Base-by-base conservation (phyloP, 1,284 basidiomycete species). In the Heterobasidion irregulare region DNA sequence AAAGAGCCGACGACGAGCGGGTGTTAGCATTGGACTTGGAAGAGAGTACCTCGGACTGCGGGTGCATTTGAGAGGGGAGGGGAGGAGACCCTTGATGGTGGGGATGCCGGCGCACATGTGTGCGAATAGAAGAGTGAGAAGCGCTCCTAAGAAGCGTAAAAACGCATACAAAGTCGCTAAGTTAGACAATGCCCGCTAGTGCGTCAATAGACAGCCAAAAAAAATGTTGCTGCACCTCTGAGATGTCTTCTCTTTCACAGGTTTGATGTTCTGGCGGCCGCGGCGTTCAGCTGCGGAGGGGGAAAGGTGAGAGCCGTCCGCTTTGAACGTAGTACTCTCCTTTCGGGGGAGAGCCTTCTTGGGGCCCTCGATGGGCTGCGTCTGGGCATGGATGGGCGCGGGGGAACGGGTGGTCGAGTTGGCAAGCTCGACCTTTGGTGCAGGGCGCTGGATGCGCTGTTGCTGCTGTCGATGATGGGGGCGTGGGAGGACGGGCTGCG, bases 11-110 rank as follows among this genome's bases (percentile, higher is more conserved):
- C 36, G 52, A 55, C 26, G 51, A 48, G 49, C 52, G 57, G 32
- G 50, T 36, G 48, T 53, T 43, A 41, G 52, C 35, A 54, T 58
- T 50, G 60, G 57, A 60, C 33, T 63, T 72, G 47, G 64, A 70
- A 59, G 64, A 58, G 54, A 63, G 57, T 56, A 67, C 77, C 79
- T 84, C 84, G 76, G 76, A 79, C 74, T 84, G 83, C 74, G 82
- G 80, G 76, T 81, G 68, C 68, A 65, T 67, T 60, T 63, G 63
- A 62, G 59, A 62, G 44, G 63, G 65, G 61, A 53, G 69, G 57
- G 79, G 77, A 18, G 82, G 82, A 41, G 83, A 84, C 18, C 82
- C 77, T 67, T 84, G 84, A 54, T 72, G 70, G 15, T 65, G 62
- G 71, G 76, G 57, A 68, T 68, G 60, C 73, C 78, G 76, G 64